Evolutionary conservation across 768 basidiomycete genomes (phyloP).

Genomic region (Coprinellus micaceus): DNA sequence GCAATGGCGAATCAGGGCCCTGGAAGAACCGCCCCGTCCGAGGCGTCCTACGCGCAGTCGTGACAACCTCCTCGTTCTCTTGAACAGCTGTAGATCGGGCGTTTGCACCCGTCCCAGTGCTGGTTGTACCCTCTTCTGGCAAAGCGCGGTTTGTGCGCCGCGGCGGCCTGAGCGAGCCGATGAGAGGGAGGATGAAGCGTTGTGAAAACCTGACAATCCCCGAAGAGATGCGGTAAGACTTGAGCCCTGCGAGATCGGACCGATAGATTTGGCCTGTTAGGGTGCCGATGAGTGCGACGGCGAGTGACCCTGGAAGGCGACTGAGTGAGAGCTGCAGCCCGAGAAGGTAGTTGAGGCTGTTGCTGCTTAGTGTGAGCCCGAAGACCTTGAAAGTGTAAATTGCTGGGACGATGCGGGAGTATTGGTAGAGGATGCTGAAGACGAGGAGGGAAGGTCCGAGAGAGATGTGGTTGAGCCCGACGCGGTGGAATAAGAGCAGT

Average conservation of each 20-base stretch:
- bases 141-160: constrained; percentile 71
- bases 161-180: constrained; percentile 62
- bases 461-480: constrained; percentile 71
- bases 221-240: constrained; percentile 72
- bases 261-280: constrained; percentile 76
- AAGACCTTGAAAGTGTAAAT: constrained; percentile 76
- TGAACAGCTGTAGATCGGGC: constrained; percentile 11
- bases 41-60: constrained; percentile 42
- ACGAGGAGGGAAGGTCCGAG: constrained; percentile 72
- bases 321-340: constrained; percentile 70
- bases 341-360: constrained; percentile 67
- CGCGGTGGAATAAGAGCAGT: constrained; percentile 59
- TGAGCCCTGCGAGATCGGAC: constrained; percentile 75
- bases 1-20: constrained; percentile 13
- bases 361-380: constrained; percentile 71
- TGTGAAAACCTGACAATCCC: constrained; percentile 50
- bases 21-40: not conserved
- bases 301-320: constrained; percentile 61
- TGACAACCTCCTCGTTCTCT: constrained; percentile 57
- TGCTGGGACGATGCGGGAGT: constrained; percentile 71
- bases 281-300: constrained; percentile 61
- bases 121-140: constrained; percentile 47
- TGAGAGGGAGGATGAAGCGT: constrained; percentile 59
- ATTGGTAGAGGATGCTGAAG: constrained; percentile 83
- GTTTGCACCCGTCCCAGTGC: constrained; percentile 7